Percentiles rank a stretch among this genome's conserved stretches.
Conservation (phyloP, 164 flowering plant species). For the Buxus sempervirens region DNA sequence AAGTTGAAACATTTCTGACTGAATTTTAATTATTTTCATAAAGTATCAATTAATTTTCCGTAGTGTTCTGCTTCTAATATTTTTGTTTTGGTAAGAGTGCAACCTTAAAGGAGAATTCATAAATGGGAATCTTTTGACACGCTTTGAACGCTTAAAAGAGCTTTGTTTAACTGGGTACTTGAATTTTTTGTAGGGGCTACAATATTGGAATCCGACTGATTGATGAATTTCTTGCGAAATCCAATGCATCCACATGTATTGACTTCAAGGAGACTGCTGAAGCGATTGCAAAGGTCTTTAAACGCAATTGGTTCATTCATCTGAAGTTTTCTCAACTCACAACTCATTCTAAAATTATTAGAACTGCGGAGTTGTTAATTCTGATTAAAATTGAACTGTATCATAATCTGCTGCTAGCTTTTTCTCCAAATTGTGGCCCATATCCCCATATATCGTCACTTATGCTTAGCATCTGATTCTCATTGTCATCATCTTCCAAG, state of each 20-base stretch:
- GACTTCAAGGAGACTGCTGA: conserved; percentile 98
- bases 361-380: background rate
- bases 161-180: conserved; percentile 3
- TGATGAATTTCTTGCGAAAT: conserved; percentile 93
- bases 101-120: no score
- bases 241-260: conserved; percentile 80
- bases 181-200: conserved; percentile 74
- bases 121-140: no score
- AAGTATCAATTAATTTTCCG: no score
- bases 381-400: background rate
- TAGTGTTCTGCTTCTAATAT: no score
- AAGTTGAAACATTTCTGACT: no score
- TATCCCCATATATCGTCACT: background rate
- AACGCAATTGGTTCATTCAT: background rate
- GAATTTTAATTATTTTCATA: no score
- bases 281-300: conserved; percentile 83
- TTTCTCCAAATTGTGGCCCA: background rate
- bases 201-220: conserved; percentile 89
- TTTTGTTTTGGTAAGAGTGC: no score
- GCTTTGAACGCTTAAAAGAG: no score
- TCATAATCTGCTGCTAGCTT: background rate
- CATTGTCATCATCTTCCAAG: no score
- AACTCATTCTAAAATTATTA: background rate
- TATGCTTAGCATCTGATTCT: no score
- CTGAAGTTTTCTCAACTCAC: background rate